Conservation (phyloP, 306 rosid species). For the Cicer judaicum region DNA sequence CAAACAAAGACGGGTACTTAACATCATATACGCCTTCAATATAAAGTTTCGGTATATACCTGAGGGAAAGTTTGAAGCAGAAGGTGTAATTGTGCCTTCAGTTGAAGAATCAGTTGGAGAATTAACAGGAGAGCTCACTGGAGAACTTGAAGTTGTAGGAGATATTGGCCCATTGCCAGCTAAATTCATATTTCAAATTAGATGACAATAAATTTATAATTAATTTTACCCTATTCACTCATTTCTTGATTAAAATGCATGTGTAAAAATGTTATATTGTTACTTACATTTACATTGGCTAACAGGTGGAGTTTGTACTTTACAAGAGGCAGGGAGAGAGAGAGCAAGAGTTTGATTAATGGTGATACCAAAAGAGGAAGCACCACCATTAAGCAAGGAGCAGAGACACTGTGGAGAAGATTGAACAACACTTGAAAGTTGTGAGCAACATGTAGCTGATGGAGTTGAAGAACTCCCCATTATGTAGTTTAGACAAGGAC, state of each 20-base stretch:
- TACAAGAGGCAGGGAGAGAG: slow-evolving; percentile 68
- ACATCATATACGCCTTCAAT: not conserved
- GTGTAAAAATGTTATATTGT: not conserved
- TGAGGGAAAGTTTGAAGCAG: slow-evolving; percentile 58
- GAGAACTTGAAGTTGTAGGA: slow-evolving; percentile 47
- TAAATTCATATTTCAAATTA: slow-evolving; percentile 35
- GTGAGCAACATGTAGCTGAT: slow-evolving; percentile 72
- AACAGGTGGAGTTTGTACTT: slow-evolving; percentile 68
- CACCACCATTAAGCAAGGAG: slow-evolving; percentile 62
- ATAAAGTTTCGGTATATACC: slow-evolving; percentile 29
- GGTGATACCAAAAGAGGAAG: slow-evolving; percentile 57
- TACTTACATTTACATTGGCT: slow-evolving; percentile 61
- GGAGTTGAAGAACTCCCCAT: slow-evolving; percentile 70
- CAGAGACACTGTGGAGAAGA: slow-evolving; percentile 81
- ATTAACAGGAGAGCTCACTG: slow-evolving; percentile 51
- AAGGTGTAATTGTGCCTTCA: slow-evolving; percentile 55
- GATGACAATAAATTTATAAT: too few species aligned
- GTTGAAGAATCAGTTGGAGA: slow-evolving; percentile 55
- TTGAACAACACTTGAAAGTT: slow-evolving; percentile 64
- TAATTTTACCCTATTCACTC: too few species aligned
- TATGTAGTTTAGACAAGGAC: slow-evolving; percentile 66
- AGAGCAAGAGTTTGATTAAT: slow-evolving; percentile 70
- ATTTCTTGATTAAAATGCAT: too few species aligned
- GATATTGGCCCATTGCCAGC: slow-evolving; percentile 53
- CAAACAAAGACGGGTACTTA: not conserved